Evolutionary conservation across 1,284 basidiomycete genomes (phyloP).

Genomic region (Earliella scabrosa): DNA sequence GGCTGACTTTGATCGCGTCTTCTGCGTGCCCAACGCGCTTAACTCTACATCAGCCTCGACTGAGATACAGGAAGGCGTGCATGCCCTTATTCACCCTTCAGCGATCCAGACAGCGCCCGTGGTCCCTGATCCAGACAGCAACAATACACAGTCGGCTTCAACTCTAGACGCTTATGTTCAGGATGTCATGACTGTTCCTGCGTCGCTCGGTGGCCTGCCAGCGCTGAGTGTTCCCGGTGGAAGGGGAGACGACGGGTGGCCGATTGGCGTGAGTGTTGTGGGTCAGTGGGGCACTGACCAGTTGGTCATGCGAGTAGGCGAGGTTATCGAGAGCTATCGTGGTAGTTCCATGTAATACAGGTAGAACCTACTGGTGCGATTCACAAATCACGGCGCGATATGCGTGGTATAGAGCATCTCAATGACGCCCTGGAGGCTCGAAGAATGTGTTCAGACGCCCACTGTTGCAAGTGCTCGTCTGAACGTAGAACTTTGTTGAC

Average conservation of each 20-base stretch:
- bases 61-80: slow-evolving; percentile 51
- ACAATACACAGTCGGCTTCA: not conserved
- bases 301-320: slow-evolving; percentile 62
- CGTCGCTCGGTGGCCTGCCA: slow-evolving; percentile 89
- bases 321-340: slow-evolving; percentile 30
- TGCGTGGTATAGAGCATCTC: too few species aligned
- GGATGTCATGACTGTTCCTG: slow-evolving; percentile 92
- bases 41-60: slow-evolving; percentile 14
- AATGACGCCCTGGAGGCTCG: too few species aligned
- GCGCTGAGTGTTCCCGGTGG: slow-evolving; percentile 77
- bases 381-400: too few species aligned
- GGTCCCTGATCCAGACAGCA: slow-evolving; percentile 36
- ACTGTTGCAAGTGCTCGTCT: too few species aligned
- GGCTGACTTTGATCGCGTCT: slow-evolving; percentile 76
- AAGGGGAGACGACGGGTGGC: slow-evolving; percentile 68
- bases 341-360: not conserved
- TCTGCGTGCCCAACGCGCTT: slow-evolving; percentile 59
- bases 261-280: slow-evolving; percentile 84
- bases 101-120: slow-evolving; percentile 80
- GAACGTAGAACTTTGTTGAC: too few species aligned
- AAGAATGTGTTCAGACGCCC: too few species aligned
- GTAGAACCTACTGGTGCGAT: too few species aligned
- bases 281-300: slow-evolving; percentile 92
- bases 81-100: slow-evolving; percentile 87
- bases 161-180: slow-evolving; percentile 77